Base-by-base conservation (phyloP, 2,329 filamentous ascomycete species). In the Cercospora beticola region DNA sequence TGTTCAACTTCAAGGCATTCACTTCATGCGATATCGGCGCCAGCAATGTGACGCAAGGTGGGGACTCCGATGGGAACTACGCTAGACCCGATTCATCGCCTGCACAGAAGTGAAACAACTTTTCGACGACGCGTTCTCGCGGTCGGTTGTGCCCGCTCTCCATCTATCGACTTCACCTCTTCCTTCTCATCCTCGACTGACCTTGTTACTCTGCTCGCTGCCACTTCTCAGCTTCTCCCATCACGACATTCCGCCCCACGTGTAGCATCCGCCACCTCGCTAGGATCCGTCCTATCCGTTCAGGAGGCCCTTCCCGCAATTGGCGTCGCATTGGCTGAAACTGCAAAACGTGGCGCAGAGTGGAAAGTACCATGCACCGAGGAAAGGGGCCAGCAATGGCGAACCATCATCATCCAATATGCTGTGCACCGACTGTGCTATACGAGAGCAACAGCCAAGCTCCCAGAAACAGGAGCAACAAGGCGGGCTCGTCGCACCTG, bases 311-410 rank as follows among this genome's bases (percentile, higher is more conserved):
- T 5, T 59, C 31, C 56, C 56, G 56, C 30, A 36, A 21, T 56
- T 36, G 56, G 28, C 56, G 14, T 52, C 21, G 33, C 18, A 65
- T 58, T 49, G 62, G 62, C 52, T 58, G 62, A 58, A 64, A 58
- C 62, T 58, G 62, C 49, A 18, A 46, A 28, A 65, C 52, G 62
- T 58, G 62, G 62, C 62, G 62, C 61, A 23, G 46, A 28, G 28
- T 33, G 30, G 30, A 56, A 16, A 64, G 31, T 23, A 40, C 56
- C 30, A 59, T 31, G 31, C 56, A 36, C 56, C 10, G n/a, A 36
- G 28, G n/a, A 59, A 21, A 59, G 31, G 56, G 56, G 56, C 28
- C 54, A 57, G 23, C 23, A 23, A 31, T 28, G 54, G n/a, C 56
- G 56, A 36, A 36, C 28, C 56, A 59, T 36, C 56, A n/a, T 59